Conservation (phyloP, 148 eudicot species). For the Dysphania ambrosioides region DNA sequence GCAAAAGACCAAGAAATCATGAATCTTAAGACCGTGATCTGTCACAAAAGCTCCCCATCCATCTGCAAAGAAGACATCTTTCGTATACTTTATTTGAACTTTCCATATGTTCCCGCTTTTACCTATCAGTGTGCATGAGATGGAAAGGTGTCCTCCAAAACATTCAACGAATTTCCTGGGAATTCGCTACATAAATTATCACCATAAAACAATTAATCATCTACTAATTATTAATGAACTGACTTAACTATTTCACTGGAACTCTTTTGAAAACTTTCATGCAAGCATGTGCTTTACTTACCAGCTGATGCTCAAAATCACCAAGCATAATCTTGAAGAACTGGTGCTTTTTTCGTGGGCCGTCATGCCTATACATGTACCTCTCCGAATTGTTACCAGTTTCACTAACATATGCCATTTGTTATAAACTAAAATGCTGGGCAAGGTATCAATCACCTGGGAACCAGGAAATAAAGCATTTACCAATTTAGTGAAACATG, state of each 20-base stretch:
- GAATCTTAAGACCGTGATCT: not conserved
- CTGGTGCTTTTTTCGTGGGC: not conserved
- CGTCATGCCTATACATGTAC: conserved; percentile 15
- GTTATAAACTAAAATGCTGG: not conserved
- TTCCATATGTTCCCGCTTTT: conserved; percentile 18
- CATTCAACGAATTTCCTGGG: conserved; percentile 12
- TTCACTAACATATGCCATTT: conserved; percentile 14
- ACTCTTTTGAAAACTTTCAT: not conserved
- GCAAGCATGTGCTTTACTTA: not conserved
- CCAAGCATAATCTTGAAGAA: conserved; percentile 21
- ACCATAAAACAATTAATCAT: not conserved
- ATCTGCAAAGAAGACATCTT: conserved; percentile 1
- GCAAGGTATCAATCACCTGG: not conserved
- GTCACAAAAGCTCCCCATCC: conserved; percentile 23
- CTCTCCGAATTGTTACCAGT: not conserved
- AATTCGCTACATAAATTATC: conserved; percentile 11
- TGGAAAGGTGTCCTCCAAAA: not conserved
- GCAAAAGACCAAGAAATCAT: conserved; percentile 1
- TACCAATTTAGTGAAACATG: not conserved
- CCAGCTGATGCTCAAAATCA: conserved; percentile 21
- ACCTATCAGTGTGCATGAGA: conserved; percentile 7
- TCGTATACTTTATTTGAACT: not conserved
- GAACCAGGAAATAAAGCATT: not conserved
- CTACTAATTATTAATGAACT: not conserved
- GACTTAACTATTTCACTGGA: not conserved